These are phyloP conservation scores for Penicillium arizonense DNA, from an alignment of 495 filamentous ascomycete species.

Conservation along the genomic window DNA sequence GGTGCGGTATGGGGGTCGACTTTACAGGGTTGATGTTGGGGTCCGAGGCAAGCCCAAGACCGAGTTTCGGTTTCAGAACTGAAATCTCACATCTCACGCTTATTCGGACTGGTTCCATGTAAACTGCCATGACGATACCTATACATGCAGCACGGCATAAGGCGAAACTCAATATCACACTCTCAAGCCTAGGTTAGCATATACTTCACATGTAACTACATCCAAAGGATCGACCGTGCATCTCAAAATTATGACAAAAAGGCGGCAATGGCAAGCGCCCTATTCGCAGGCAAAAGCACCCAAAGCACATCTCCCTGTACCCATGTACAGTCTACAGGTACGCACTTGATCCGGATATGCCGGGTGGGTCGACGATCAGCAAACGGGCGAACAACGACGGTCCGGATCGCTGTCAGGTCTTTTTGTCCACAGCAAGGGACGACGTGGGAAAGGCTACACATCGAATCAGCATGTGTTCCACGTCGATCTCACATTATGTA, in stretches of 20 bases:
- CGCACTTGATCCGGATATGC: background rate
- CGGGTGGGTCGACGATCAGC: slow-evolving; percentile 19
- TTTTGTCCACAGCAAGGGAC: slow-evolving; percentile 19
- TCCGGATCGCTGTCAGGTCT: slow-evolving; percentile 19
- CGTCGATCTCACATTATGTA: slow-evolving; percentile 9
- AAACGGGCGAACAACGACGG: slow-evolving; percentile 19
- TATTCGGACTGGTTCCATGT: background rate
- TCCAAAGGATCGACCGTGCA: slow-evolving; percentile 24
- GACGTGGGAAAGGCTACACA: slow-evolving; percentile 3
- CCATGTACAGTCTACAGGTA: background rate
- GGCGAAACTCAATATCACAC: no score
- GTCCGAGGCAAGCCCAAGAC: slow-evolving; percentile 56
- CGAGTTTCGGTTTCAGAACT: slow-evolving; percentile 43
- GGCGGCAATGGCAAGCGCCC: background rate
- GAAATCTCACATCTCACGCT: background rate
- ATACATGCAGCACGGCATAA: no score
- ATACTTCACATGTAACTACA: slow-evolving; percentile 15
- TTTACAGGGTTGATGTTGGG: slow-evolving; percentile 70
- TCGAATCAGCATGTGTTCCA: slow-evolving; percentile 8
- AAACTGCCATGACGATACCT: background rate
- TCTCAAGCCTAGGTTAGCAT: no score
- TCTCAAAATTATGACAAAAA: slow-evolving; percentile 1
- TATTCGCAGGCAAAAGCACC: background rate
- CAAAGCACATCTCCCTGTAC: background rate
- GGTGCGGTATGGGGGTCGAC: slow-evolving; percentile 58